Base-by-base conservation (phyloP, 208 protist species). In the Acanthamoeba royreba region DNA sequence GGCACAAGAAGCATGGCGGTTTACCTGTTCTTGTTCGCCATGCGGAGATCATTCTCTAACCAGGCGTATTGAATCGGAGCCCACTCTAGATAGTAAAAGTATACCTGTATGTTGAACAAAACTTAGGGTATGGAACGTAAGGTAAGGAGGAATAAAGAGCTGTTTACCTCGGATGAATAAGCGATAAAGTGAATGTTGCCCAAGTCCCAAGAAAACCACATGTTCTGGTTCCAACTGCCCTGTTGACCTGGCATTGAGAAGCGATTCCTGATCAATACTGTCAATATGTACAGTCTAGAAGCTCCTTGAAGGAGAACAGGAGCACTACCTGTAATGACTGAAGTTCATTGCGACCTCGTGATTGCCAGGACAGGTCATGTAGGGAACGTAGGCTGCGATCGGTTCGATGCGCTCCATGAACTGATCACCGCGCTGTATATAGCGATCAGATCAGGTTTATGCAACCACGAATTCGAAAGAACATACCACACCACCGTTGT, bases 321-420 rank as follows among this genome's bases (percentile, higher is more conserved):
- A n/a, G n/a, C n/a, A n/a, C n/a, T 47, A 47, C 69, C 69, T 81
- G 38, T 81, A 92, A 43, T 92, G 86, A 25, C 58, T 79, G n/a
- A 43, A 69, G 53, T 92, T 40, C 22, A 53, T 40, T 5, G 22
- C 58, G 38, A 38, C 38, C 86, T 92, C 86, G 33, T 92, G 86
- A 42, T 92, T 92, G 31, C 86, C 86, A 5, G 33, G 25, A 28
- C 86, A 92, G 15, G 86, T 92, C 86, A 92, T 92, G 53, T 92
- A 92, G 4, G 86, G 86, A 89, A 92, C 61, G 25, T 47, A 55
- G 58, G 86, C 86, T 55, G 86, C 86, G 25, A 92, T 45, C 15
- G 86, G 49, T 31, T 92, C 42, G 19, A 92, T 92, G 9, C 58
- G 86, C 42, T 77, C 61, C 86, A 92, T 92, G 55, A 92, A 92